phyloP scores from a whole-genome alignment of 345 rosid species.

The Moricandia arvensis region DNA sequence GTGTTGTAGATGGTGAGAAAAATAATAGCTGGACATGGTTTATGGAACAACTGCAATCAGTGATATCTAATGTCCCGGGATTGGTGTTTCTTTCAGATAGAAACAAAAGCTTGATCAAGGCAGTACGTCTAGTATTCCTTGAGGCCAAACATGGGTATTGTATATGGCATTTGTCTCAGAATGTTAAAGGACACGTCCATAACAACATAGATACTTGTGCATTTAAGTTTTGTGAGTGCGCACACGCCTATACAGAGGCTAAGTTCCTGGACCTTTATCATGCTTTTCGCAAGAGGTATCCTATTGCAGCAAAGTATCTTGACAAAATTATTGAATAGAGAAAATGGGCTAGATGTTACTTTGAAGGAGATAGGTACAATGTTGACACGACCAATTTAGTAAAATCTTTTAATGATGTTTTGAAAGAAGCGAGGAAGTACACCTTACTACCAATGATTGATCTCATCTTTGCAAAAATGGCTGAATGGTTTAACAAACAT shows the following conservation, averaged over 20 bases:
- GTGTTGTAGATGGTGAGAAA: too few relatives aligned
- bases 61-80: not conserved
- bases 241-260: not conserved
- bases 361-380: too few relatives aligned
- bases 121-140: not conserved
- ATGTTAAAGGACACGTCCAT: not conserved
- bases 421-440: too few relatives aligned
- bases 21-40: not conserved
- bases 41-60: not conserved
- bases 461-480: too few relatives aligned
- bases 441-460: too few relatives aligned
- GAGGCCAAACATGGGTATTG: not conserved
- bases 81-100: not conserved
- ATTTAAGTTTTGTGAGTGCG: not conserved
- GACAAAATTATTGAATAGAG: not conserved
- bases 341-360: not conserved
- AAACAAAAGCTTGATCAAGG: not conserved
- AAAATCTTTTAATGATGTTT: too few relatives aligned
- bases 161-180: not conserved
- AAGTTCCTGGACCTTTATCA: not conserved
- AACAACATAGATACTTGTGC: not conserved
- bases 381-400: too few relatives aligned
- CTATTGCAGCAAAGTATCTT: not conserved
- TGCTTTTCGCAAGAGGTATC: not conserved
- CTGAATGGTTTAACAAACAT: too few relatives aligned